Conservation (phyloP, 192 early-diverging fungal genomes). For the Geosiphon pyriformis region DNA sequence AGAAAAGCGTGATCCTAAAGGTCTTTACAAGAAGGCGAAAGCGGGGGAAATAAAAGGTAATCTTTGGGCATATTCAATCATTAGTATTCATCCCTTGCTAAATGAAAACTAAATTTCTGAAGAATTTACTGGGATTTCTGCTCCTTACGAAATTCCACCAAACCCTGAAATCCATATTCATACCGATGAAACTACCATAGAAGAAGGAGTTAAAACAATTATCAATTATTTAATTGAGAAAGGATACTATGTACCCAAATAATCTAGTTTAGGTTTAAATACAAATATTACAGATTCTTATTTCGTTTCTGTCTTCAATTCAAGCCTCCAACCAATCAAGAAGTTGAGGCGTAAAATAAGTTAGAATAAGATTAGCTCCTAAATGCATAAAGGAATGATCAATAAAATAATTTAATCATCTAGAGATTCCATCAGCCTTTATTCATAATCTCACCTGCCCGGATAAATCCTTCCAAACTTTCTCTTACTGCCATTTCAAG, state of each 20-base stretch:
- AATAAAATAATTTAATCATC: not conserved
- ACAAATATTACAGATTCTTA: not conserved
- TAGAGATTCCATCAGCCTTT: no score
- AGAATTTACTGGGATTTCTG: slow-evolving; percentile 92
- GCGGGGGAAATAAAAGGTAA: slow-evolving; percentile 83
- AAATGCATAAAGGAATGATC: not conserved
- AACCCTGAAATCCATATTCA: slow-evolving; percentile 81
- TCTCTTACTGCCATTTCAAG: slow-evolving; percentile 84
- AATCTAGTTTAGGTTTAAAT: not conserved
- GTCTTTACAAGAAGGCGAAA: slow-evolving; percentile 92
- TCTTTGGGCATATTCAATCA: not conserved
- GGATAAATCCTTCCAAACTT: slow-evolving; percentile 68
- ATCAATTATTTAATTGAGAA: not conserved
- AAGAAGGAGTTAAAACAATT: slow-evolving; percentile 58
- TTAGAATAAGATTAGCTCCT: slow-evolving; percentile 82
- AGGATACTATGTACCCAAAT: not conserved
- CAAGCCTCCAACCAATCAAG: slow-evolving; percentile 79
- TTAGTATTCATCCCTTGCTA: not conserved
- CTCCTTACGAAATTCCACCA: slow-evolving; percentile 84
- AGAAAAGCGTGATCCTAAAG: slow-evolving; percentile 91
- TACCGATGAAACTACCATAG: slow-evolving; percentile 68
- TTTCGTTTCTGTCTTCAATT: not conserved
- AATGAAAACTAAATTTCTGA: no score
- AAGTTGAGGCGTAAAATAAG: slow-evolving; percentile 92
- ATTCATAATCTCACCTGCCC: no score